phyloP scores from a whole-genome alignment of 2,329 filamentous ascomycete genomes.

The Scedosporium apiospermum region DNA sequence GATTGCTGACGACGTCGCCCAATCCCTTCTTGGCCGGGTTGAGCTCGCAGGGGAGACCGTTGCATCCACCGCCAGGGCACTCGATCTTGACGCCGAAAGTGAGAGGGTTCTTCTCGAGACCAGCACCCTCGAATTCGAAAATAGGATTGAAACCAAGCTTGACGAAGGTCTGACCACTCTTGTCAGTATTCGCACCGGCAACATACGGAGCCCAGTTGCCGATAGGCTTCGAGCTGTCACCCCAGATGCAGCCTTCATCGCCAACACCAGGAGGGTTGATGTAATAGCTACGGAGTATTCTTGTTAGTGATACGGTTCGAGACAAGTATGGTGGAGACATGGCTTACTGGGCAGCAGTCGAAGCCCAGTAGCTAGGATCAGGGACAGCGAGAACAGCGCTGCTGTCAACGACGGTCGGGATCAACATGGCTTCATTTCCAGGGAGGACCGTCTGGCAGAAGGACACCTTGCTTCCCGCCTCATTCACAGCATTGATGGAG shows the following conservation, averaged over 20 bases:
- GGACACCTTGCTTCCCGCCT: conserved; percentile 50
- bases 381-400: conserved; percentile 55
- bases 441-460: conserved; percentile 75
- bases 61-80: conserved; percentile 57
- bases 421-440: conserved; percentile 74
- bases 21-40: conserved; percentile 47
- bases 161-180: conserved; percentile 56
- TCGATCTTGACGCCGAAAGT: conserved; percentile 61
- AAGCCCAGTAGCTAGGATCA: conserved; percentile 58
- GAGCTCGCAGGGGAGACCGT: conserved; percentile 66
- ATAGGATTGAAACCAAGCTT: conserved; percentile 75
- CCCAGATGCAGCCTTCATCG: conserved; percentile 62
- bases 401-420: conserved; percentile 60
- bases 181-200: conserved; percentile 62
- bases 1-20: conserved; percentile 48
- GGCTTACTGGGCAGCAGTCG: conserved; percentile 65
- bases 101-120: conserved; percentile 47
- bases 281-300: conserved; percentile 48
- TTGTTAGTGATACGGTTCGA: background rate
- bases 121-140: conserved; percentile 52
- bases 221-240: conserved; percentile 47
- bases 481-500: conserved; percentile 56
- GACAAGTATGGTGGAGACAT: background rate
- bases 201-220: conserved; percentile 76
- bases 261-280: conserved; percentile 65